phyloP scores from a whole-genome alignment of 2,329 filamentous ascomycete genomes.

The Epichloe scottii region DNA sequence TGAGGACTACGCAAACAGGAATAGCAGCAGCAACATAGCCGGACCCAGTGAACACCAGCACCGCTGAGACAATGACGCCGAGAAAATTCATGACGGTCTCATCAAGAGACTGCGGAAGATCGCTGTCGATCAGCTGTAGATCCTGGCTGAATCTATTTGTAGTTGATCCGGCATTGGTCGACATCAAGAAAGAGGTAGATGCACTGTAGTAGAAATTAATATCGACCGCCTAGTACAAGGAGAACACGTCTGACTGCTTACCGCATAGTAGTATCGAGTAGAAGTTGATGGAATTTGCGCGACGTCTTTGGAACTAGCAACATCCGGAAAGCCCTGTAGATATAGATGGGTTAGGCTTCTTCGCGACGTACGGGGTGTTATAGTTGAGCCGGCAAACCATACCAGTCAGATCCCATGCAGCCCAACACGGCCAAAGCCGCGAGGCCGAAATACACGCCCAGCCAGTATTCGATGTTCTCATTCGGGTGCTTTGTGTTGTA shows the following conservation, averaged over 20 bases:
- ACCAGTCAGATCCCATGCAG: constrained; percentile 9
- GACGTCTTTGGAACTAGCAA: constrained; percentile 17
- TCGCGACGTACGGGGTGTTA: background rate
- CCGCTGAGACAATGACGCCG: constrained; percentile 14
- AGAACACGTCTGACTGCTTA: background rate
- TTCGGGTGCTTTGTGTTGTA: constrained; percentile 9
- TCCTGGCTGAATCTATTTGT: constrained; percentile 29
- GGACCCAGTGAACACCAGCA: constrained; percentile 32
- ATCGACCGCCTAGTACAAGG: background rate
- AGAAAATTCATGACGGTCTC: constrained; percentile 14
- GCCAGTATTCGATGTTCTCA: constrained; percentile 10
- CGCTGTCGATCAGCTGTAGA: constrained; percentile 24
- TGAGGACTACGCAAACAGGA: constrained; percentile 21
- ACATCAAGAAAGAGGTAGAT: constrained; percentile 21
- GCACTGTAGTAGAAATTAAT: constrained; percentile 4
- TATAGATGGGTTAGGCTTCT: background rate
- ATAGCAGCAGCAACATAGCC: constrained; percentile 32
- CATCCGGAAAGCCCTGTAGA: constrained; percentile 10
- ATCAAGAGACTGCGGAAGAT: constrained; percentile 20
- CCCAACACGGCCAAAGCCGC: constrained; percentile 8
- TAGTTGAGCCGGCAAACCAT: background rate
- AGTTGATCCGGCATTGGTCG: constrained; percentile 22
- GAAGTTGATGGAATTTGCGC: constrained; percentile 9
- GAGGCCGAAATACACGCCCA: constrained; percentile 11
- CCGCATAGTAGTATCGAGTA: constrained; percentile 19